These are phyloP conservation scores for Schizophyllum commune DNA, from an alignment of 1,284 basidiomycete species.

Conservation along the genomic window DNA sequence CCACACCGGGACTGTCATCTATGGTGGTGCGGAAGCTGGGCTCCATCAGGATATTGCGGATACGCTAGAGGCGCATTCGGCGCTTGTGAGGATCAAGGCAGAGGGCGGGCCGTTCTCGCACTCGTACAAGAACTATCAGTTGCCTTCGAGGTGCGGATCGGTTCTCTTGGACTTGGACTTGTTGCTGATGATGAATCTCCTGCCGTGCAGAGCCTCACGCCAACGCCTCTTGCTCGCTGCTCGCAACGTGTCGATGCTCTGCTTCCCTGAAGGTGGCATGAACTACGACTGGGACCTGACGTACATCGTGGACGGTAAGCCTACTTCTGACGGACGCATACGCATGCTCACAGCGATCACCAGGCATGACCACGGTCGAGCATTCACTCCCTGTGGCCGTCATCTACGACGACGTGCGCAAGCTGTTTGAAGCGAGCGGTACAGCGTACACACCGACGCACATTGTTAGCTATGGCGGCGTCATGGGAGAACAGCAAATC, in stretches of 20 bases:
- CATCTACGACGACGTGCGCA: slow-evolving; percentile 62
- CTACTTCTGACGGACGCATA: background rate
- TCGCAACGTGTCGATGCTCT: slow-evolving; percentile 56
- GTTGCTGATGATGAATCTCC: background rate
- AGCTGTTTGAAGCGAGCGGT: slow-evolving; percentile 53
- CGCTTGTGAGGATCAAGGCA: slow-evolving; percentile 57
- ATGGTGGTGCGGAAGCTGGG: slow-evolving; percentile 44
- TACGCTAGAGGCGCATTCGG: slow-evolving; percentile 52
- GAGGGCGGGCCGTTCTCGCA: slow-evolving; percentile 62
- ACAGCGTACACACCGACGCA: slow-evolving; percentile 70
- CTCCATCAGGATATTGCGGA: slow-evolving; percentile 60
- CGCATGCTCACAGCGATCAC: background rate
- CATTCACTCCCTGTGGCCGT: slow-evolving; percentile 57
- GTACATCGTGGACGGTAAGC: slow-evolving; percentile 61
- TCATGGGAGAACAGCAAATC: slow-evolving; percentile 55
- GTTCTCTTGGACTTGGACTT: background rate
- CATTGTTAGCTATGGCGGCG: slow-evolving; percentile 66
- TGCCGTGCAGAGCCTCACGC: slow-evolving; percentile 46
- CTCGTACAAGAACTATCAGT: slow-evolving; percentile 72
- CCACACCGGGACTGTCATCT: slow-evolving; percentile 58
- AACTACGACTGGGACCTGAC: slow-evolving; percentile 71
- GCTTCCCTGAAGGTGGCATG: slow-evolving; percentile 71
- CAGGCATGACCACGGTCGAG: slow-evolving; percentile 75
- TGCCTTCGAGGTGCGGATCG: slow-evolving; percentile 47
- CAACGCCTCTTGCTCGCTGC: slow-evolving; percentile 59